Evolutionary conservation across 1,139 yeast genomes (phyloP).

Genomic region (Yamadazyma triangularis): DNA sequence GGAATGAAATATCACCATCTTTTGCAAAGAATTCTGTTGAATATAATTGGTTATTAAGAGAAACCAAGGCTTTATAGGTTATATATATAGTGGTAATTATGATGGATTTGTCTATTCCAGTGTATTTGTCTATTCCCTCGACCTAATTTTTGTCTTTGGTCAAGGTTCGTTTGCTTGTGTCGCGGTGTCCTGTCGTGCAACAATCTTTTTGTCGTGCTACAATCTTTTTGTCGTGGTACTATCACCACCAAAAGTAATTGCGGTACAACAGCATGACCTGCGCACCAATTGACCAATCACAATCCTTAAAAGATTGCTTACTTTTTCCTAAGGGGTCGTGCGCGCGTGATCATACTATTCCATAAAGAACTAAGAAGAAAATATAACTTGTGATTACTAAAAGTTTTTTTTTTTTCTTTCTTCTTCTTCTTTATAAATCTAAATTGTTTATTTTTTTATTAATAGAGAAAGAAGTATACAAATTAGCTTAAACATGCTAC

Average conservation of each 20-base stretch:
- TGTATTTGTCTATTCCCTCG: too few relatives aligned
- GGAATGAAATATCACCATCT: slow-evolving; percentile 49
- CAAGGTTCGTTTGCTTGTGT: too few relatives aligned
- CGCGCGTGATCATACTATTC: background rate
- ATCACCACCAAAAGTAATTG: too few relatives aligned
- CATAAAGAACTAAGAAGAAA: background rate
- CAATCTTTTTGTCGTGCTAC: too few relatives aligned
- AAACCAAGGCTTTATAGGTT: slow-evolving; percentile 35
- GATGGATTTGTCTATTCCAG: too few relatives aligned
- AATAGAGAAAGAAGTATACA: background rate
- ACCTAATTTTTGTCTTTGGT: too few relatives aligned
- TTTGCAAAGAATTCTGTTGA: slow-evolving; percentile 50
- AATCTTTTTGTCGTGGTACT: too few relatives aligned
- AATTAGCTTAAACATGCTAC: slow-evolving; percentile 2
- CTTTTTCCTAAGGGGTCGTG: slow-evolving; percentile 1
- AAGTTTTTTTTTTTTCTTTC: background rate
- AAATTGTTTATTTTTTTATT: background rate
- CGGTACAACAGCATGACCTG: too few relatives aligned
- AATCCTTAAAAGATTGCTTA: slow-evolving; percentile 6
- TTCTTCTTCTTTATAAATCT: background rate
- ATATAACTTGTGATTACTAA: background rate
- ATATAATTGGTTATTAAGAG: slow-evolving; percentile 71
- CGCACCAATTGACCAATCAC: slow-evolving; percentile 7
- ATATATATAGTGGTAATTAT: too few relatives aligned
- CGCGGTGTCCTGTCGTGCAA: too few relatives aligned